Evolutionary conservation across 768 basidiomycete species (phyloP).

Genomic region (Chalciporus chontae): DNA sequence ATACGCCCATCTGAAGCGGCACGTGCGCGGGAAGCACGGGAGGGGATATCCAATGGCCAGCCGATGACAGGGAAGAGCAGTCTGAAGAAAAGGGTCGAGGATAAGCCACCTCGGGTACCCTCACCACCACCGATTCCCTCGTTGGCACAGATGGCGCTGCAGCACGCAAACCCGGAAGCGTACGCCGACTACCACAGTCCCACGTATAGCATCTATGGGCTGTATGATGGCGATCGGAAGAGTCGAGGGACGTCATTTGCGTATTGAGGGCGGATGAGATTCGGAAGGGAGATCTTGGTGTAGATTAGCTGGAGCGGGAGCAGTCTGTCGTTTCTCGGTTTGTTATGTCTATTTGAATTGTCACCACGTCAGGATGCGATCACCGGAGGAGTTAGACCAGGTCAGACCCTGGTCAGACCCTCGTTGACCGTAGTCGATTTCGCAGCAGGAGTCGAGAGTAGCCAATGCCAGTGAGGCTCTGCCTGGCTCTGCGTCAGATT

Average conservation of each 20-base stretch:
- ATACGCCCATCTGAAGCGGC: conserved; percentile 25
- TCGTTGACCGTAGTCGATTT: too few species aligned
- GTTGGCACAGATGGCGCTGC: conserved; percentile 69
- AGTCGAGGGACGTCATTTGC: conserved; percentile 34
- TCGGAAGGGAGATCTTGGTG: conserved; percentile 9
- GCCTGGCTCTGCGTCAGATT: not conserved
- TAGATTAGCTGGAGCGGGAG: conserved; percentile 2
- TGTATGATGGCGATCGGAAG: conserved; percentile 65
- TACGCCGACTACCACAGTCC: conserved; percentile 72
- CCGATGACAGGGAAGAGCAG: conserved; percentile 19
- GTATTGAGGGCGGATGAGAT: conserved; percentile 11
- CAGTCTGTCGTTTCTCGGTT: conserved; percentile 7
- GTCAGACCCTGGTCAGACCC: too few species aligned
- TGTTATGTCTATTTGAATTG: conserved; percentile 4
- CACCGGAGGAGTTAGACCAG: not conserved
- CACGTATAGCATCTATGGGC: conserved; percentile 77
- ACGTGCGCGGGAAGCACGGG: conserved; percentile 26
- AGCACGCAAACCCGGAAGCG: conserved; percentile 57
- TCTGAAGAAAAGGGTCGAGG: conserved; percentile 39
- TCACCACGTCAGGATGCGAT: not conserved
- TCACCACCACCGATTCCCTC: conserved; percentile 74
- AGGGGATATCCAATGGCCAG: conserved; percentile 3
- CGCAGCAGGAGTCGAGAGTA: too few species aligned
- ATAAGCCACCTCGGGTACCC: conserved; percentile 75
- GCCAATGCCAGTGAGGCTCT: too few species aligned